These are phyloP conservation scores for Podospora pseudoanserina DNA, from an alignment of 495 filamentous ascomycete genomes.

Conservation along the genomic window DNA sequence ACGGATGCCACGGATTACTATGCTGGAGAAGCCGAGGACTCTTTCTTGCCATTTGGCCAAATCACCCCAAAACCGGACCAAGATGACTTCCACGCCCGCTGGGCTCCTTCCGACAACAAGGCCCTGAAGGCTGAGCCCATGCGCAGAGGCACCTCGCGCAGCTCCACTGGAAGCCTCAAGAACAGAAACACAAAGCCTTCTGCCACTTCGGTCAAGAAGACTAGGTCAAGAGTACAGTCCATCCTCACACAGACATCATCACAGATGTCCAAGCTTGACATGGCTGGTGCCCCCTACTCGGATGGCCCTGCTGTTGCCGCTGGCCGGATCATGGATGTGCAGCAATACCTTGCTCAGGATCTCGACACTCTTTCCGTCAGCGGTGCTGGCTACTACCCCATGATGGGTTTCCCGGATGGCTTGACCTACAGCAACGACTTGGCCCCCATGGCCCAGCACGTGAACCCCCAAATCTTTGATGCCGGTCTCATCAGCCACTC, in stretches of 20 bases:
- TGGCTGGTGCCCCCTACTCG: slow-evolving; percentile 41
- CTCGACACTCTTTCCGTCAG: slow-evolving; percentile 40
- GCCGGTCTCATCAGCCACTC: slow-evolving; percentile 40
- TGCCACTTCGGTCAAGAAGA: slow-evolving; percentile 36
- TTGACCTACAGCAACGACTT: slow-evolving; percentile 40
- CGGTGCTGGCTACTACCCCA: slow-evolving; percentile 37
- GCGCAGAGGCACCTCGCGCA: slow-evolving; percentile 45
- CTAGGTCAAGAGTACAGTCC: slow-evolving; percentile 42
- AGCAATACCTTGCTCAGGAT: slow-evolving; percentile 45
- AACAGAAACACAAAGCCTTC: slow-evolving; percentile 45
- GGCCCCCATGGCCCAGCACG: slow-evolving; percentile 40
- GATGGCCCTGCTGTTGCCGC: slow-evolving; percentile 21
- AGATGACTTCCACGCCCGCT: slow-evolving; percentile 46
- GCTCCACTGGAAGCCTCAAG: slow-evolving; percentile 48
- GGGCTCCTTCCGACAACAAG: slow-evolving; percentile 38
- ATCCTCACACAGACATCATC: slow-evolving; percentile 42
- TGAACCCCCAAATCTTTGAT: slow-evolving; percentile 48
- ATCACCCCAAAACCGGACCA: slow-evolving; percentile 49
- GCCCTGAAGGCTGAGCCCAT: slow-evolving; percentile 44
- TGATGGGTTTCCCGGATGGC: slow-evolving; percentile 41
- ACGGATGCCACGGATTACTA: slow-evolving; percentile 33
- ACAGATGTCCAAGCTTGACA: slow-evolving; percentile 48
- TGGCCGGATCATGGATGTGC: slow-evolving; percentile 44
- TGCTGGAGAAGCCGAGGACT: slow-evolving; percentile 47
- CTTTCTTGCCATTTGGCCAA: slow-evolving; percentile 46